Conservation (phyloP, 2,329 filamentous ascomycete genomes). For the Alternaria tenuissima region DNA sequence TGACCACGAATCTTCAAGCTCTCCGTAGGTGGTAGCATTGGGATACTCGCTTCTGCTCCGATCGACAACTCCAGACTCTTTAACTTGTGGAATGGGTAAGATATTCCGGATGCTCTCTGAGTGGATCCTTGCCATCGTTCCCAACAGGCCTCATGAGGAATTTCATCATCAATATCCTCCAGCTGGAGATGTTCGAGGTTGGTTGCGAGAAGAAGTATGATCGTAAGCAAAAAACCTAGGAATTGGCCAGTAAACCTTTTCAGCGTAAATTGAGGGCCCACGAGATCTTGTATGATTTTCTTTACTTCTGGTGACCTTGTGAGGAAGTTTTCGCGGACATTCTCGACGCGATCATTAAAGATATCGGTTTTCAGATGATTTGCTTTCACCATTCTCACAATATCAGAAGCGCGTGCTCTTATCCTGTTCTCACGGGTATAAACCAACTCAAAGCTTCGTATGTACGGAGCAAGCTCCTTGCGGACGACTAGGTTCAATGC, state of each 20-base stretch:
- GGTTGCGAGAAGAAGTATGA: not conserved
- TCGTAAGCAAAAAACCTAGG: not conserved
- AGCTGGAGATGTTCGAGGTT: not conserved
- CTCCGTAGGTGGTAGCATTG: not conserved
- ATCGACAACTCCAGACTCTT: not conserved
- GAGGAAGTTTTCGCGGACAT: not conserved
- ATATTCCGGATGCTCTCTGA: too few relatives aligned
- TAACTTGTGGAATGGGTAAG: not conserved
- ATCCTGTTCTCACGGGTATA: not conserved
- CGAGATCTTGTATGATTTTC: not conserved
- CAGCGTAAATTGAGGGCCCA: not conserved
- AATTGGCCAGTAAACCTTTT: not conserved
- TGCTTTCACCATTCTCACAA: too few relatives aligned
- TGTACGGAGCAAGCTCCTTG: not conserved
- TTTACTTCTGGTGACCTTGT: not conserved
- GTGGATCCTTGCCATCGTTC: too few relatives aligned
- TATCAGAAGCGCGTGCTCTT: not conserved
- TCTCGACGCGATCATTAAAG: fast-evolving
- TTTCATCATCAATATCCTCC: too few relatives aligned
- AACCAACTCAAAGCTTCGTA: not conserved
- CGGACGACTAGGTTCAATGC: not conserved
- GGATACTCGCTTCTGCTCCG: not conserved
- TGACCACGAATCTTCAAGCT: not conserved
- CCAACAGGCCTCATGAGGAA: too few relatives aligned
- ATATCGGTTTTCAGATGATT: not conserved